Conservation (phyloP, 495 filamentous ascomycete genomes). For the Cetradonia linearis region DNA sequence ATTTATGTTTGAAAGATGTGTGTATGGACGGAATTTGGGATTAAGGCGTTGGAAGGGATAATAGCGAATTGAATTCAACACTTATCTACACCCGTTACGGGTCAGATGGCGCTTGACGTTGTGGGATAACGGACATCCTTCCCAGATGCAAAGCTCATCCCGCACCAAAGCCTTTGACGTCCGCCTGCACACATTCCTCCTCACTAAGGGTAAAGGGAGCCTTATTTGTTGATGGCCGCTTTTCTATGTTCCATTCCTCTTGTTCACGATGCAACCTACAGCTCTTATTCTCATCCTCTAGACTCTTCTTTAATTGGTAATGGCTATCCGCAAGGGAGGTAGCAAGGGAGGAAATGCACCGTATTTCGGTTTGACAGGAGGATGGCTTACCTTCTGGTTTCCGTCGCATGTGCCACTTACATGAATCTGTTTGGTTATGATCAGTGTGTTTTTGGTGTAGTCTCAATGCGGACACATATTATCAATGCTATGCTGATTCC, state of each 20-base stretch:
- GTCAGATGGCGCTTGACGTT: slow-evolving; percentile 1
- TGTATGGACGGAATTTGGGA: background rate
- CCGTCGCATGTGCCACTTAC: slow-evolving; percentile 45
- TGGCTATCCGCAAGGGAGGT: slow-evolving; percentile 12
- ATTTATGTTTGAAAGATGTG: background rate
- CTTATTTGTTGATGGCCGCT: background rate
- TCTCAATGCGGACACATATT: background rate
- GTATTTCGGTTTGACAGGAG: slow-evolving; percentile 47
- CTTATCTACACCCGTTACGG: background rate
- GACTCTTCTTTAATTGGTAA: background rate
- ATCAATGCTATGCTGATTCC: slow-evolving; percentile 15
- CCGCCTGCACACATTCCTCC: background rate
- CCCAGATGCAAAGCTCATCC: background rate
- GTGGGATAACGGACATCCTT: background rate
- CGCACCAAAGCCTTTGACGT: slow-evolving; percentile 4
- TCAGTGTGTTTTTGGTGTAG: slow-evolving; percentile 44
- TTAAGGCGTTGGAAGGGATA: background rate
- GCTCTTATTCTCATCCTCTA: background rate
- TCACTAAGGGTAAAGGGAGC: background rate
- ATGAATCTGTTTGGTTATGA: slow-evolving; percentile 55
- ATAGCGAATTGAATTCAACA: background rate
- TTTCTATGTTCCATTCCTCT: background rate
- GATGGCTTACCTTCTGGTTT: slow-evolving; percentile 49
- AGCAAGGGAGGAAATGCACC: slow-evolving; percentile 24
- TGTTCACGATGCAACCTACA: no score